Conservation (phyloP, 1,139 yeast genomes). For the Magnusiomyces paraingens region DNA sequence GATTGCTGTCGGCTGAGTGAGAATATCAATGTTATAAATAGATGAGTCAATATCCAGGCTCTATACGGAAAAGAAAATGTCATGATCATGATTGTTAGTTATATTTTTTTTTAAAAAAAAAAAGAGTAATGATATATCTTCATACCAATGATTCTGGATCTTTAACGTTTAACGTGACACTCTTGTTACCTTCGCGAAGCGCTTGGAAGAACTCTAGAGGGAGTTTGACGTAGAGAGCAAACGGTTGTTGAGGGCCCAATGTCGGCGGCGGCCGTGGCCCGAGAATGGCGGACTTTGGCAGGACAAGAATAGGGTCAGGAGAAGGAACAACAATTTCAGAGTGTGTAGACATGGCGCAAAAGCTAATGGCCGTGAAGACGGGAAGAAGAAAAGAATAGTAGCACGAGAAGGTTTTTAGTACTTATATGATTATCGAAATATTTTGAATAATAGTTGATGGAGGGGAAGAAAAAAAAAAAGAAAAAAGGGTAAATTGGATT, state of each 20-base stretch:
- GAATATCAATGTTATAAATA: conserved; percentile 3
- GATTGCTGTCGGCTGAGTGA: conserved; percentile 6
- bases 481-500: too few relatives aligned
- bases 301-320: too few relatives aligned
- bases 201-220: conserved; percentile 25
- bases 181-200: conserved; percentile 17
- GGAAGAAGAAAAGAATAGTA: too few relatives aligned
- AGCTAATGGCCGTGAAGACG: too few relatives aligned
- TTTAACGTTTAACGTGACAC: conserved; percentile 2
- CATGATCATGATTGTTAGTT: too few relatives aligned
- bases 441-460: too few relatives aligned
- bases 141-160: neutral
- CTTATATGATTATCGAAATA: too few relatives aligned
- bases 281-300: neutral
- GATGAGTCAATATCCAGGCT: conserved; percentile 10
- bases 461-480: too few relatives aligned
- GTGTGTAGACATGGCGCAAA: too few relatives aligned
- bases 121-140: too few relatives aligned
- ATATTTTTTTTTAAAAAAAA: neutral
- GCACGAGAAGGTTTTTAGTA: too few relatives aligned
- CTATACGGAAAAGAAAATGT: neutral
- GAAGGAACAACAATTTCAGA: too few relatives aligned
- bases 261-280: neutral
- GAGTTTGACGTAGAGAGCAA: conserved; percentile 29
- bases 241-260: conserved; percentile 5